phyloP scores from a whole-genome alignment of 2,329 filamentous ascomycete species.

The Didymella keratinophila region DNA sequence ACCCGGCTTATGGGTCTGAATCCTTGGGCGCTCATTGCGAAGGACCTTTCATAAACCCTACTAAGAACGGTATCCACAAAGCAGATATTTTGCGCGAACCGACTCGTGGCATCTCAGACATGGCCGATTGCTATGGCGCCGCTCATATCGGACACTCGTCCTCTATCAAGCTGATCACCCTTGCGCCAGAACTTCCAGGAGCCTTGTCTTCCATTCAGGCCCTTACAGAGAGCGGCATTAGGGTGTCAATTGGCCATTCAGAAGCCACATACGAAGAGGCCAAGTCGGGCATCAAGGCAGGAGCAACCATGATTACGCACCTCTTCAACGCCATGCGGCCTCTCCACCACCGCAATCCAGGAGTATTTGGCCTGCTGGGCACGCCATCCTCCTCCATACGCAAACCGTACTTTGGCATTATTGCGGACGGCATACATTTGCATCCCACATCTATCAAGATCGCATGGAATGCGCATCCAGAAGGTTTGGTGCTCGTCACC shows the following conservation, averaged over 20 bases:
- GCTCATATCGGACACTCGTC: constrained; percentile 65
- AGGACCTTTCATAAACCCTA: constrained; percentile 83
- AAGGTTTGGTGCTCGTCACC: constrained; percentile 87
- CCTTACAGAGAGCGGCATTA: constrained; percentile 70
- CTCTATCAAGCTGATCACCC: constrained; percentile 79
- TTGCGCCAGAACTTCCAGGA: constrained; percentile 79
- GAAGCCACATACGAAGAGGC: constrained; percentile 88
- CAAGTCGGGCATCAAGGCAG: constrained; percentile 72
- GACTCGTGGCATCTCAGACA: constrained; percentile 67
- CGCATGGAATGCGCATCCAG: constrained; percentile 83
- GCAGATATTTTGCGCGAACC: constrained; percentile 72
- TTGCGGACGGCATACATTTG: constrained; percentile 88
- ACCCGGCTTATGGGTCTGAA: constrained; percentile 76
- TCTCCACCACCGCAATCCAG: constrained; percentile 88
- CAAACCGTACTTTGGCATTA: constrained; percentile 85
- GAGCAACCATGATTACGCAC: constrained; percentile 89
- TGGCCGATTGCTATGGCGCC: constrained; percentile 75
- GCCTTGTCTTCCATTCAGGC: constrained; percentile 74
- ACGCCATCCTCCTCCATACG: constrained; percentile 40
- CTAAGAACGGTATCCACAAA: constrained; percentile 88
- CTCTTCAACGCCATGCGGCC: constrained; percentile 94
- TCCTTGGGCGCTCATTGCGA: constrained; percentile 91
- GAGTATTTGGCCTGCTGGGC: constrained; percentile 86
- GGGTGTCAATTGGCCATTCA: constrained; percentile 84
- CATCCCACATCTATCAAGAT: constrained; percentile 90